Evolutionary conservation across 352 stramenopile genomes (phyloP), one percentile per base, ranked within the genome.

Genomic region (Thalassiosira livingstoniorum): DNA sequence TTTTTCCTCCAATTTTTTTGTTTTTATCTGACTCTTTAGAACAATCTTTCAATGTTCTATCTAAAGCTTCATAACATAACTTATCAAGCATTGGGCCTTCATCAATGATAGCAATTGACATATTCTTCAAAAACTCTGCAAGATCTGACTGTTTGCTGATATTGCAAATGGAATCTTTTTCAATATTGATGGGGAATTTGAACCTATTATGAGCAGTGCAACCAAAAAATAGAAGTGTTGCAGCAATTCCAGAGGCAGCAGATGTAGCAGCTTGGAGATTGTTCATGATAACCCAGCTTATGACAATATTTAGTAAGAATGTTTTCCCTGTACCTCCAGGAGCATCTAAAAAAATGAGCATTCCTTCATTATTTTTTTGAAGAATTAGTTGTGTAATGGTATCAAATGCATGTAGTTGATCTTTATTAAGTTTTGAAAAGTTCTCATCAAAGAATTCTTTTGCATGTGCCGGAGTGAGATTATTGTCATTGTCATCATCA

Each of bases 281-380:
- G 1, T 65, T 18, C 67, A 66, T 75, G 27, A 25, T 60, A 29
- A 58, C 27, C 23, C 13, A 53, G 18, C 21, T 32, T 1, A 75
- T 7, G 1, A 65, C n/a, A 5, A 66, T 15, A 31, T 75, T 75
- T 18, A 35, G 35, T 5, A 45, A 29, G 55, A 66, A 65, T 18
- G 51, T 75, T 29, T 75, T 75, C 4, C 67, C 67, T 32, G 47
- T 66, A 4, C 67, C 67, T 54, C 67, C 67, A 42, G 53, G 53
- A n/a, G 51, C 51, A 64, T 75, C 67, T 15, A 75, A 21, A 3
- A 54, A 55, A 29, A 72, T 39, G 23, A 75, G 13, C 35, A 23
- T 61, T 11, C 53, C 42, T 2, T 62, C 45, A 13, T 4, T 35
- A 42, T 13, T 63, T 25, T 35, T 62, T 42, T 53, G 21, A 4